Percentiles rank a stretch among this genome's conserved stretches.
Evolutionary conservation across 139 green algal species (phyloP).

Genomic region (Asterochloris sp.): DNA sequence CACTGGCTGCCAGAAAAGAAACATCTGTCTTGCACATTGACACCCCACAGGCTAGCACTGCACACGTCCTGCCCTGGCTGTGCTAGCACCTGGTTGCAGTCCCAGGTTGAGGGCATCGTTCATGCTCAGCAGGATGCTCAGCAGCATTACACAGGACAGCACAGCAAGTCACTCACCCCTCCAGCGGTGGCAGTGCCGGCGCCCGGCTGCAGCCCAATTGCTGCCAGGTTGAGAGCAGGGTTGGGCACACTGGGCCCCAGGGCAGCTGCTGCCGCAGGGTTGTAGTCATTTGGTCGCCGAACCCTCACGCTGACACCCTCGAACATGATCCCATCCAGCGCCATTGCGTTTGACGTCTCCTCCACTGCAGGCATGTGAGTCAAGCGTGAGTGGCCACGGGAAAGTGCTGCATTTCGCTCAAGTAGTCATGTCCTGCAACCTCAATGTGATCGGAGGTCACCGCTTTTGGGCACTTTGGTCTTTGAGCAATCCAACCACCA

Average conservation of each 20-base stretch:
- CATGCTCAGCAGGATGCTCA: neutral
- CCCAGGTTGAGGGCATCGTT: neutral
- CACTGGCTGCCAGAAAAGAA: no score
- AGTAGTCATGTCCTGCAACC: no score
- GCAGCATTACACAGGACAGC: neutral
- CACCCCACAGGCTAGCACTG: no score
- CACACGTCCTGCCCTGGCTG: no score
- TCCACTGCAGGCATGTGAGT: conserved; percentile 55
- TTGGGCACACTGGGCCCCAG: conserved; percentile 83
- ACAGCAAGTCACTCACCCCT: neutral
- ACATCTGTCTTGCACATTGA: no score
- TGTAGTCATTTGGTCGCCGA: conserved; percentile 97
- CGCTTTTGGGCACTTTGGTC: no score
- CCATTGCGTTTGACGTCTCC: conserved; percentile 91
- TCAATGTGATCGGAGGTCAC: no score
- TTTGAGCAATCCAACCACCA: no score
- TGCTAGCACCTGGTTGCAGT: neutral
- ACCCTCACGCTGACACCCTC: conserved; percentile 91
- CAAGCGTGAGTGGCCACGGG: no score
- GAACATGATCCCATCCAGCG: conserved; percentile 95
- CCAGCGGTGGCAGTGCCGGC: neutral
- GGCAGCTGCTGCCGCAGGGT: conserved; percentile 70
- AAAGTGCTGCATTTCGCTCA: no score
- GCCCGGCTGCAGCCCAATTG: conserved; percentile 75
- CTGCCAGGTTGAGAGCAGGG: conserved; percentile 89